Percentiles rank a stretch among this genome's conserved stretches.
phyloP scores from a whole-genome alignment of 108 stramenopile genomes.

The Pseudonitzschia multiseries region DNA sequence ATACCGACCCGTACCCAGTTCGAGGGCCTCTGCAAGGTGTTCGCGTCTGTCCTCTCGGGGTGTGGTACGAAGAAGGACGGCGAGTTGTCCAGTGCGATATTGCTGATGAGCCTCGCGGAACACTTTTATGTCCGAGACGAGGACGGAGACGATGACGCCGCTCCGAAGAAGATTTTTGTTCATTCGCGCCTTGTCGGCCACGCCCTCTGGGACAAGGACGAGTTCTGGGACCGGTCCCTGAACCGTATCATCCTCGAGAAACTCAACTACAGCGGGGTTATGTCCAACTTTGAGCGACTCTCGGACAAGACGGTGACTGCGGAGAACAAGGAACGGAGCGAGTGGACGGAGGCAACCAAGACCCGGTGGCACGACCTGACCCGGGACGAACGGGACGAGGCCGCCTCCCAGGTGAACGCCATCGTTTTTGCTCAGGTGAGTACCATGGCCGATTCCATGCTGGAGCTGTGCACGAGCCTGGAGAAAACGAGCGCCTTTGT shows the following conservation, averaged over 20 bases:
- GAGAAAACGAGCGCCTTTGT: conserved; percentile 64
- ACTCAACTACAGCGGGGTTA: conserved; percentile 61
- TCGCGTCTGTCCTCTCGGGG: conserved; percentile 58
- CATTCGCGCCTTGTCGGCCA: conserved; percentile 51
- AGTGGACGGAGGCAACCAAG: conserved; percentile 36
- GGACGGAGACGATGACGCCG: background rate
- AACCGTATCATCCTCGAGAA: conserved; percentile 68
- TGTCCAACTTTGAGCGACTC: conserved; percentile 53
- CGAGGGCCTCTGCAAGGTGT: conserved; percentile 59
- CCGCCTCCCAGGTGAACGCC: conserved; percentile 76
- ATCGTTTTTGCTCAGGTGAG: conserved; percentile 77
- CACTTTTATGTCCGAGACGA: conserved; percentile 49
- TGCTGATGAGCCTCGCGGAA: conserved; percentile 74
- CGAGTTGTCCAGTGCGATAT: conserved; percentile 66
- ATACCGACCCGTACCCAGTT: conserved; percentile 42
- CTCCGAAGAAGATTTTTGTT: conserved; percentile 40
- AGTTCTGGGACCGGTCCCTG: conserved; percentile 73
- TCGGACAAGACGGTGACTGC: conserved; percentile 16
- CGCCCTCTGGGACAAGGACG: conserved; percentile 60
- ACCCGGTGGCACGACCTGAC: conserved; percentile 75
- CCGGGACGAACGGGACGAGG: conserved; percentile 52
- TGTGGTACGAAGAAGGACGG: conserved; percentile 32
- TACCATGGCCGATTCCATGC: conserved; percentile 71
- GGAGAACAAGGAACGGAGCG: conserved; percentile 25
- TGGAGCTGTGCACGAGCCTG: conserved; percentile 69